Percentiles rank a stretch among this genome's conserved stretches.
Conservation (phyloP, 208 protist species). For the Spongospora subterranea region DNA sequence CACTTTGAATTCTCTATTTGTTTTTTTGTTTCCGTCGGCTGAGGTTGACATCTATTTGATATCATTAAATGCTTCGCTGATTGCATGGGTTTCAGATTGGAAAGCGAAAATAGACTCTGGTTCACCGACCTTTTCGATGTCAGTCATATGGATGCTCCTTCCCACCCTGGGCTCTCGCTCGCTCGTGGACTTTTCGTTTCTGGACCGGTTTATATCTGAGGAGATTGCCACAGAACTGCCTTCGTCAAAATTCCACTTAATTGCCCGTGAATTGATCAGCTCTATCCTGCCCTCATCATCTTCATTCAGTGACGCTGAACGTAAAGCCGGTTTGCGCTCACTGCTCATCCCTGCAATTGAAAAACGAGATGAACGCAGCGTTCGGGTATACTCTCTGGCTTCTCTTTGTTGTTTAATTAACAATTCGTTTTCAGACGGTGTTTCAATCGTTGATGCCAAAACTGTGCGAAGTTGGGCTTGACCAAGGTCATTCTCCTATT, state of each 20-base stretch:
- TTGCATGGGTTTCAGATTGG: background rate
- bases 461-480: background rate
- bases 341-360: background rate
- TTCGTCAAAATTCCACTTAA: background rate
- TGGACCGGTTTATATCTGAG: slow-evolving; percentile 73
- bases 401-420: background rate
- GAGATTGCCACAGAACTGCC: slow-evolving; percentile 62
- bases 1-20: background rate
- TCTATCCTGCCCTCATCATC: background rate
- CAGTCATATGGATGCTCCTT: slow-evolving; percentile 73
- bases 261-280: background rate
- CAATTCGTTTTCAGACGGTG: background rate
- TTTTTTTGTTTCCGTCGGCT: background rate
- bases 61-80: background rate
- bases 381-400: too few species aligned
- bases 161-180: slow-evolving; percentile 69
- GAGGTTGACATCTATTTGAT: background rate
- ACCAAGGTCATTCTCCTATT: background rate
- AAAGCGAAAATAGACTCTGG: background rate
- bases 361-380: background rate
- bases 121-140: too few species aligned
- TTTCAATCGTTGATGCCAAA: background rate
- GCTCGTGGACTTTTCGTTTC: slow-evolving; percentile 74
- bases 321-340: background rate
- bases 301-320: background rate